phyloP scores from a whole-genome alignment of 805 yeast genomes.

The Ogataea populi-albae region DNA sequence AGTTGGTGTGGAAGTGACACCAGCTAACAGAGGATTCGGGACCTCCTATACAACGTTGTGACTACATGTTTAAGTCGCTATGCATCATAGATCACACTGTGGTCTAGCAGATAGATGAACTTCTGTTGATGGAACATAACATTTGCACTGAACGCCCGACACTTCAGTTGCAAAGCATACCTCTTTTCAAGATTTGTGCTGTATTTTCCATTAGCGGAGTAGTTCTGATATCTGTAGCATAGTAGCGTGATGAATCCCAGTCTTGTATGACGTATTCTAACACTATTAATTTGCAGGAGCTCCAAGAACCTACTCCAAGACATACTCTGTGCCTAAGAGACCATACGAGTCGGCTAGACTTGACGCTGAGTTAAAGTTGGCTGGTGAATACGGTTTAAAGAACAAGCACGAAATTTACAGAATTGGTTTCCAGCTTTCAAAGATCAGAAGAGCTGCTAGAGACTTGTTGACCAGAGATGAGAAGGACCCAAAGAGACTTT shows the following conservation, averaged over 20 bases:
- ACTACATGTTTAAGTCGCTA: too few species aligned
- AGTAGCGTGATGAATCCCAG: slow-evolving; percentile 1
- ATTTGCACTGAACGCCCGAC: slow-evolving; percentile 80
- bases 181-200: slow-evolving; percentile 7
- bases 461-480: slow-evolving; percentile 99
- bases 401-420: slow-evolving; percentile 99
- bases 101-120: slow-evolving; percentile 6
- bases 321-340: slow-evolving; percentile 99
- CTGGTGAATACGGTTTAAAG: slow-evolving; percentile 99
- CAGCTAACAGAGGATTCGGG: slow-evolving; percentile 1
- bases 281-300: slow-evolving; percentile 58
- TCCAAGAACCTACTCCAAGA: slow-evolving; percentile 99
- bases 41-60: too few species aligned
- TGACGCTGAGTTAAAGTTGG: slow-evolving; percentile 98
- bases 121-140: slow-evolving; percentile 6
- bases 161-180: slow-evolving; percentile 59
- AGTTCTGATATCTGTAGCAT: slow-evolving; percentile 13
- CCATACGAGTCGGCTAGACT: slow-evolving; percentile 99
- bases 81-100: neutral
- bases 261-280: slow-evolving; percentile 13
- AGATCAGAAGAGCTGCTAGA: slow-evolving; percentile 99
- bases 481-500: slow-evolving; percentile 99
- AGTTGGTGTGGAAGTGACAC: neutral
- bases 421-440: slow-evolving; percentile 98
- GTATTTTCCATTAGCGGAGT: slow-evolving; percentile 1